Evolutionary conservation across 768 basidiomycete species (phyloP), one percentile per base, ranked within the genome.

Genomic region (Scleroderma citrinum): DNA sequence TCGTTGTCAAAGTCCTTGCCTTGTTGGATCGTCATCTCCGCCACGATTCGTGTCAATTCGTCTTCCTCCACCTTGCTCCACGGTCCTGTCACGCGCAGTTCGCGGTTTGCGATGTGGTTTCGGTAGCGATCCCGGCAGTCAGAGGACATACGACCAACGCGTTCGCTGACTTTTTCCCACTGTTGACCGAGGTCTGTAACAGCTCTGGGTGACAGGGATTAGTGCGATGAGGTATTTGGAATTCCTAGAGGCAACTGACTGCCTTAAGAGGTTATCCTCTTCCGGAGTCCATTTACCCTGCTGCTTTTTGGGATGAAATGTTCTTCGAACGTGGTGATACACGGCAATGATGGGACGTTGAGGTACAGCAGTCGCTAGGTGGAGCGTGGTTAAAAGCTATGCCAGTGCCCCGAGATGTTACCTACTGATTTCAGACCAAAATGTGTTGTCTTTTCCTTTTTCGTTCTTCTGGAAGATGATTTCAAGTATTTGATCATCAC

Each of bases 51-150:
- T 16, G 80, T 88, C 31, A 92, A 71, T 59, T 83, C 70, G 3
- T 81, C 82, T 59, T 91, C 89, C 59, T 92, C 90, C 46, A 83
- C 85, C 58, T 78, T 76, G n/a, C 82, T 76, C 90, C 90, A 92
- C 36, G 72, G 53, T 76, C 87, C 88, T 45, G 69, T 69, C 7
- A 75, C 59, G n/a, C 86, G 80, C 12, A 76, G 70, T 20, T 83
- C 83, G 14, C 80, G 76, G 54, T 84, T 77, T 17, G 80, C 73
- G 24, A 92, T 76, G 56, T 92, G 86, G 61, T 92, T 92, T 46
- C 90, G 82, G 66, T 83, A 92, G 47, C 90, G 77, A 66, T 92
- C 90, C 10, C 90, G 77, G 65, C 90, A 92, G 61, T 92, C 90
- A 3, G 82, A 72, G 16, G 85, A 80, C 76, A 80, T 83, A 37